Evolutionary conservation across 2,329 filamentous ascomycete species (phyloP).

Genomic region (Monilinia aucupariae): DNA sequence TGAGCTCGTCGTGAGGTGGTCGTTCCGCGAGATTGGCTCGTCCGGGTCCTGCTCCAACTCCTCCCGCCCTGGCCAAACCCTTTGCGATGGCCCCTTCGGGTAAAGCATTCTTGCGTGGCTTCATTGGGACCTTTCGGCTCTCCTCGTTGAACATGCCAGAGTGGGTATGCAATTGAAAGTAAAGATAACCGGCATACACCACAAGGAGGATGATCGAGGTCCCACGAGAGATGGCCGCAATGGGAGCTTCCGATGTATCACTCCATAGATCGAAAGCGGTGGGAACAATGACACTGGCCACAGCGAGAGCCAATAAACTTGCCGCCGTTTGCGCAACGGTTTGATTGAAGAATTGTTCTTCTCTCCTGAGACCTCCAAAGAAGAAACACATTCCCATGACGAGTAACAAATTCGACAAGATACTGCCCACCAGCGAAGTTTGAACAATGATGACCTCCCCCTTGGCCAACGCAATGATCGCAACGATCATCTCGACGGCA

Average conservation of each 20-base stretch:
- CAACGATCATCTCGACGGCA: constrained; percentile 83
- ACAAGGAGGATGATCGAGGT: constrained; percentile 75
- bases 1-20: constrained; percentile 35
- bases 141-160: constrained; percentile 71
- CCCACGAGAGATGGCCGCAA: constrained; percentile 63
- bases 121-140: constrained; percentile 68
- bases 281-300: constrained; percentile 79
- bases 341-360: constrained; percentile 85
- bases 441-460: constrained; percentile 72
- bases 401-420: constrained; percentile 82
- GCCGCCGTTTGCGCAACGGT: constrained; percentile 88
- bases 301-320: constrained; percentile 60
- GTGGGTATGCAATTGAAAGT: constrained; percentile 90
- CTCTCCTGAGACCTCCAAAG: constrained; percentile 61
- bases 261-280: constrained; percentile 70
- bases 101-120: constrained; percentile 41
- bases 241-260: constrained; percentile 38
- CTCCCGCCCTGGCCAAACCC: constrained; percentile 32
- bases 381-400: constrained; percentile 93
- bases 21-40: constrained; percentile 25
- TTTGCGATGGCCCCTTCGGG: constrained; percentile 33
- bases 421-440: constrained; percentile 85
- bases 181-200: constrained; percentile 76
- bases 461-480: constrained; percentile 73
- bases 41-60: constrained; percentile 32